These are phyloP conservation scores for Chloranthus sessilifolius DNA, from an alignment of 164 flowering plant genomes.

Conservation along the genomic window DNA sequence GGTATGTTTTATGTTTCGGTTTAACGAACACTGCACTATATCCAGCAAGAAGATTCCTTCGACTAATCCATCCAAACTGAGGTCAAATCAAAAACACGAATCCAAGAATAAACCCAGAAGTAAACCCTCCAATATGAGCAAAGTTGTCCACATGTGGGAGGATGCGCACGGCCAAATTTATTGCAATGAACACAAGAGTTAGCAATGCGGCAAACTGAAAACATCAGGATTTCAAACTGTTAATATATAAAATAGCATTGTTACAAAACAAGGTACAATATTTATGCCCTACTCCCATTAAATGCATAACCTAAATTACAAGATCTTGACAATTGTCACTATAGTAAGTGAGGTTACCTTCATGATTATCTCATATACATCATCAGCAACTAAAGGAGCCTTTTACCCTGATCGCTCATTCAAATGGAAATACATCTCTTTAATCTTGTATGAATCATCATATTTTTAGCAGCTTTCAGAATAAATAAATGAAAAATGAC, in stretches of 20 bases:
- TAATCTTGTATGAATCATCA: constrained; percentile 62
- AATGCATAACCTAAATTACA: no score
- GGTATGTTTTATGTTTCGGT: constrained; percentile 69
- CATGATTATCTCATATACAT: constrained; percentile 92
- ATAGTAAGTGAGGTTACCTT: no score
- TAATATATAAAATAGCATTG: no score
- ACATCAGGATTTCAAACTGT: no score
- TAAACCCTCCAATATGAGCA: constrained; percentile 95
- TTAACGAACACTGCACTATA: constrained; percentile 22
- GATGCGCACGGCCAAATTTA: constrained; percentile 80
- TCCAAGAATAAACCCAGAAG: constrained; percentile 86
- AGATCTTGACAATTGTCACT: no score
- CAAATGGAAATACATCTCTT: constrained; percentile 72
- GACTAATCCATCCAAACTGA: constrained; percentile 83
- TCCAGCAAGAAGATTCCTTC: constrained; percentile 38
- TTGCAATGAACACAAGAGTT: constrained; percentile 55
- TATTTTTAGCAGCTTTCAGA: no score
- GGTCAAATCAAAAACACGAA: constrained; percentile 91
- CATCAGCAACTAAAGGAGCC: constrained; percentile 90
- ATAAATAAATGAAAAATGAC: no score
- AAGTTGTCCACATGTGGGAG: constrained; percentile 96
- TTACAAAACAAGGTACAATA: no score
- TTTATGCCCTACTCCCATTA: no score
- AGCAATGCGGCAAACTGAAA: constrained; percentile 62
- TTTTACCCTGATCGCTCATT: constrained; percentile 71